Evolutionary conservation across 2,329 filamentous ascomycete species (phyloP), one percentile per base, ranked within the genome.

Genomic region (Colletotrichum orbiculare): DNA sequence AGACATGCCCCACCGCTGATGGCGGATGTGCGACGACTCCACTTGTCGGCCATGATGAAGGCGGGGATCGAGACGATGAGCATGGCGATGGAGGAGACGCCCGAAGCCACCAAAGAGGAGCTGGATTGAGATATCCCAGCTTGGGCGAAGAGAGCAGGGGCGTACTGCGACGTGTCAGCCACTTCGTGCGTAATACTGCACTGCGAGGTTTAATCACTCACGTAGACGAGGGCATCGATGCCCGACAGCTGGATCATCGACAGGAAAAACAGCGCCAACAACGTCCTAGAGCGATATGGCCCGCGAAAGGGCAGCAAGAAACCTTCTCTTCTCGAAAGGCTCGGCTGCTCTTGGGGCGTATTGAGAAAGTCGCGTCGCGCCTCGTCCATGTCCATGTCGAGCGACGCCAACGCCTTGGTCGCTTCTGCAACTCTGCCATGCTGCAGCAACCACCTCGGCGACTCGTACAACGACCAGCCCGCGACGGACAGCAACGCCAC

Each of bases 181-280:
- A 76, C 81, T 25, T 25, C 25, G 25, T 25, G 25, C 25, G 25
- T 25, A 25, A 25, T 25, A 25, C 25, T 25, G 4, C 25, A 25
- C 4, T 25, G 25, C 8, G n/a, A 15, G 2, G 2, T 15, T 6
- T 8, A 8, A 15, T 9, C 4, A 76, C 81, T 72, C 71, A 86
- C 85, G 64, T 87, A 89, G 35, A 88, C 77, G 8, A 89, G 81
- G 0, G 84, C 87, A 68, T 90, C 87, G 53, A 90, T 89, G 0
- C 88, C 87, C 39, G 79, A 84, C 0, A 89, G 75, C 68, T 90
- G 88, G 41, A 86, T 81, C 79, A 88, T 86, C 2, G 78, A 82
- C 72, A 89, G 82, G 58, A 88, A 72, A 64, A 88, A 88, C 0
- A 85, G 76, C 1, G 81, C 86, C n/a, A 89, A 74, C 0, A 79